A percentile compares a stretch with the other conserved stretches of the same genome.
Conservation (phyloP, 2,329 filamentous ascomycete species). For the Ceratocystiopsis sp. region DNA sequence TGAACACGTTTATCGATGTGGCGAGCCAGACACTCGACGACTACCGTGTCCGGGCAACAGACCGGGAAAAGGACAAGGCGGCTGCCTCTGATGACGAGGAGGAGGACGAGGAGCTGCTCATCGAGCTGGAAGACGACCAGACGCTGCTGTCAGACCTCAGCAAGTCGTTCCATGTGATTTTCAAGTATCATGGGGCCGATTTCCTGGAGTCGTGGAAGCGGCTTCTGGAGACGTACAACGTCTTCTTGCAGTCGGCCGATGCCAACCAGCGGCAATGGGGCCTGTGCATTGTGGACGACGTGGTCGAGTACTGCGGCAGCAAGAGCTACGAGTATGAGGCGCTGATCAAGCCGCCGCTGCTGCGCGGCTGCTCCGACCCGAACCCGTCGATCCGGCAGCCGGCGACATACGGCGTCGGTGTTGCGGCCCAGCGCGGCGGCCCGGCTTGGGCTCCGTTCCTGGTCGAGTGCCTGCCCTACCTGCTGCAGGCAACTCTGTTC, state of each 20-base stretch:
- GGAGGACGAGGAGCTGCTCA: conserved; percentile 76
- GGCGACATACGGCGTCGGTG: conserved; percentile 87
- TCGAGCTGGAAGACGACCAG: conserved; percentile 94
- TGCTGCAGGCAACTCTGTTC: conserved; percentile 73
- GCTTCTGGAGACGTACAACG: conserved; percentile 69
- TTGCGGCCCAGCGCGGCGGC: conserved; percentile 86
- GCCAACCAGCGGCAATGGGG: conserved; percentile 94
- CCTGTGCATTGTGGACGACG: conserved; percentile 97
- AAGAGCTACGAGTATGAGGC: conserved; percentile 76
- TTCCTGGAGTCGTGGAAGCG: conserved; percentile 84
- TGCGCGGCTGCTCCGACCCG: conserved; percentile 70
- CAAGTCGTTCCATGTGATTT: conserved; percentile 97
- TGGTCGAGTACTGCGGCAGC: conserved; percentile 86
- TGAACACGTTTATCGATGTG: conserved; percentile 74
- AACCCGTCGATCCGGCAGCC: conserved; percentile 83
- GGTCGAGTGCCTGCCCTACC: conserved; percentile 56
- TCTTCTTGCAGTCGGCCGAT: conserved; percentile 66
- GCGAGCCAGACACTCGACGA: conserved; percentile 78
- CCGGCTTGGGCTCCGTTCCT: conserved; percentile 77
- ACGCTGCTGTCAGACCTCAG: conserved; percentile 97
- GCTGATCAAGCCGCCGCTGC: conserved; percentile 72
- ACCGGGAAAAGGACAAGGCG: conserved; percentile 68
- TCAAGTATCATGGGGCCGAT: conserved; percentile 78
- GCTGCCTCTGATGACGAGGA: conserved; percentile 63
- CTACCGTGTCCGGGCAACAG: conserved; percentile 73